Percentiles rank a stretch among this genome's conserved stretches.
Evolutionary conservation across 1,139 yeast genomes (phyloP).

Genomic region (Yamadazyma jaroonii): DNA sequence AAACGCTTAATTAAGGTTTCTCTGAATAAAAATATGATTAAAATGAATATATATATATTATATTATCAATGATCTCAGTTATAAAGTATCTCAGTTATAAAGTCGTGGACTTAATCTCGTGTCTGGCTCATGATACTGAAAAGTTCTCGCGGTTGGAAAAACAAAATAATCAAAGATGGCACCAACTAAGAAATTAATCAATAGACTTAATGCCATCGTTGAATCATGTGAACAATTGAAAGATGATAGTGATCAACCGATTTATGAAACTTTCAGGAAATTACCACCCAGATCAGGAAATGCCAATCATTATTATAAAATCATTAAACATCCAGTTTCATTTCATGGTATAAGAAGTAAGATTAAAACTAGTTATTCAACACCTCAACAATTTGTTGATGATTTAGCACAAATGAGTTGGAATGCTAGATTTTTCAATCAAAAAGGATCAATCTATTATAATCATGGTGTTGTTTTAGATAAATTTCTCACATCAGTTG

Average conservation of each 20-base stretch:
- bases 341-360: constrained; percentile 40
- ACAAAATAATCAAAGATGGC: constrained; percentile 10
- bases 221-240: constrained; percentile 44
- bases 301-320: constrained; percentile 37
- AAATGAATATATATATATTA: background rate
- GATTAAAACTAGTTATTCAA: constrained; percentile 53
- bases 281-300: constrained; percentile 52
- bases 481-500: constrained; percentile 49
- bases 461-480: constrained; percentile 72
- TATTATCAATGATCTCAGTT: too few species aligned
- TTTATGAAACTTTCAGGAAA: constrained; percentile 49
- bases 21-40: background rate
- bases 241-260: constrained; percentile 39
- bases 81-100: too few species aligned
- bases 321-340: constrained; percentile 41
- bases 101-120: too few species aligned
- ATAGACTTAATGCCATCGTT: constrained; percentile 35
- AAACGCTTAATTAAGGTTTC: constrained; percentile 9
- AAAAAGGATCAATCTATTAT: constrained; percentile 64
- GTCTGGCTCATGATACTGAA: background rate
- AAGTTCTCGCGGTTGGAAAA: constrained; percentile 6
- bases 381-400: constrained; percentile 64
- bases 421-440: constrained; percentile 86
- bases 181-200: constrained; percentile 36
- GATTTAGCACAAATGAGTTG: constrained; percentile 84